Percentiles rank a stretch among this genome's conserved stretches.
Evolutionary conservation across 768 basidiomycete species (phyloP).

Genomic region (Rhizopogon roseolus): DNA sequence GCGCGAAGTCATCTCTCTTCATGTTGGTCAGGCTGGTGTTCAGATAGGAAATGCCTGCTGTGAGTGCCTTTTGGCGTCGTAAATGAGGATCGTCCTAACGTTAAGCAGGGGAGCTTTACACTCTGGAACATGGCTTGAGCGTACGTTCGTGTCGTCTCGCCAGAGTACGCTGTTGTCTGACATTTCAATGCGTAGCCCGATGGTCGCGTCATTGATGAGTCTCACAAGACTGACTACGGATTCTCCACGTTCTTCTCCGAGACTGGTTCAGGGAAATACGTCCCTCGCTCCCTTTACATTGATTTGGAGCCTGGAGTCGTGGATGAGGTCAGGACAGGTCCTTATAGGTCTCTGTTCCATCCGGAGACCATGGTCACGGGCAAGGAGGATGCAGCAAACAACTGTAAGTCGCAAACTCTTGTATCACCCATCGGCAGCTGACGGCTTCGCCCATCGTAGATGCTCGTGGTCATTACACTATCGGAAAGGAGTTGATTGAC

Average conservation of each 20-base stretch:
- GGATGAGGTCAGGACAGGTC: constrained; percentile 91
- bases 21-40: constrained; percentile 96
- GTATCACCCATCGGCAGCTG: not conserved
- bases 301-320: constrained; percentile 94
- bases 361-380: constrained; percentile 96
- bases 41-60: constrained; percentile 96
- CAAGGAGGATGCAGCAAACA: constrained; percentile 99
- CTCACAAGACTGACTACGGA: constrained; percentile 66
- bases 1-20: constrained; percentile 94
- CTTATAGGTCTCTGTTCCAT: constrained; percentile 93
- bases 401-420: constrained; percentile 60
- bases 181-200: constrained; percentile 58
- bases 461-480: constrained; percentile 98
- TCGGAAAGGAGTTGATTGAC: constrained; percentile 98
- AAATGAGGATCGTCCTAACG: constrained; percentile 8
- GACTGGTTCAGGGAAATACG: constrained; percentile 89
- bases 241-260: constrained; percentile 99
- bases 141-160: constrained; percentile 42
- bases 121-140: constrained; percentile 93
- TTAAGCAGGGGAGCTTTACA: constrained; percentile 89
- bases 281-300: constrained; percentile 94
- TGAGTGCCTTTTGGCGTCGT: constrained; percentile 35
- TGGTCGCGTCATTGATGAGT: constrained; percentile 75
- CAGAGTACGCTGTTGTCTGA: not conserved
- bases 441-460: constrained; percentile 42